Evolutionary conservation across 768 basidiomycete species (phyloP).

Genomic region (Tylopilus subfusipes): DNA sequence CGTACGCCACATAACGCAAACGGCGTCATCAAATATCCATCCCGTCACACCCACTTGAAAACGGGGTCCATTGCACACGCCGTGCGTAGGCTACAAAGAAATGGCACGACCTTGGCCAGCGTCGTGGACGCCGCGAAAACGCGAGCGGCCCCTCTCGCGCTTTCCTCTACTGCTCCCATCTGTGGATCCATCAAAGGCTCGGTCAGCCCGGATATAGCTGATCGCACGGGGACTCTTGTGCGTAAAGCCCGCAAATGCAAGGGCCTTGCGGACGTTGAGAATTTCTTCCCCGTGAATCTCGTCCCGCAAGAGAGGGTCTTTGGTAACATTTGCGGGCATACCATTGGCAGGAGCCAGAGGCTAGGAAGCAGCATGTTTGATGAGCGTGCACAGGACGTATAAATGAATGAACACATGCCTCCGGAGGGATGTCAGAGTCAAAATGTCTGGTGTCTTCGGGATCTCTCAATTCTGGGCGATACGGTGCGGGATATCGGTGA

Average conservation of each 20-base stretch:
- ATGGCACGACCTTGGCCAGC: constrained; percentile 76
- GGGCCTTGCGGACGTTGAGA: constrained; percentile 84
- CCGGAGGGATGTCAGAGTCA: constrained; percentile 88
- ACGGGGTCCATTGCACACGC: constrained; percentile 29
- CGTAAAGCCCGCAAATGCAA: constrained; percentile 89
- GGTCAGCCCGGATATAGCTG: constrained; percentile 72
- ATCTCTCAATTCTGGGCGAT: constrained; percentile 76
- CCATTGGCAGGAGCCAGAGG: constrained; percentile 89
- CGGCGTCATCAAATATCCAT: constrained; percentile 28
- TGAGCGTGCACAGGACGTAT: constrained; percentile 20
- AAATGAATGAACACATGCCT: constrained; percentile 52
- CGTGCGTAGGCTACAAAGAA: constrained; percentile 58
- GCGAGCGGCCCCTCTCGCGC: constrained; percentile 61
- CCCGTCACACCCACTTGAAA: constrained; percentile 19
- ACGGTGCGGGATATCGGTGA: constrained; percentile 80
- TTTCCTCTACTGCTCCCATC: constrained; percentile 47
- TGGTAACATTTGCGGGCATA: constrained; percentile 75
- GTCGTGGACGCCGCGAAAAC: constrained; percentile 57
- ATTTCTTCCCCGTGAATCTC: constrained; percentile 83
- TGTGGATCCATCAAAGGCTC: constrained; percentile 58
- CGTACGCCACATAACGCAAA: constrained; percentile 30
- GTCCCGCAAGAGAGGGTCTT: constrained; percentile 85
- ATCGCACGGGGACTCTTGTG: constrained; percentile 84
- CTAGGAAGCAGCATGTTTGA: constrained; percentile 43
- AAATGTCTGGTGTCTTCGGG: constrained; percentile 94